Evolutionary conservation across 306 rosid species (phyloP), one percentile per base, ranked within the genome.

Genomic region (Parietaria judaica): DNA sequence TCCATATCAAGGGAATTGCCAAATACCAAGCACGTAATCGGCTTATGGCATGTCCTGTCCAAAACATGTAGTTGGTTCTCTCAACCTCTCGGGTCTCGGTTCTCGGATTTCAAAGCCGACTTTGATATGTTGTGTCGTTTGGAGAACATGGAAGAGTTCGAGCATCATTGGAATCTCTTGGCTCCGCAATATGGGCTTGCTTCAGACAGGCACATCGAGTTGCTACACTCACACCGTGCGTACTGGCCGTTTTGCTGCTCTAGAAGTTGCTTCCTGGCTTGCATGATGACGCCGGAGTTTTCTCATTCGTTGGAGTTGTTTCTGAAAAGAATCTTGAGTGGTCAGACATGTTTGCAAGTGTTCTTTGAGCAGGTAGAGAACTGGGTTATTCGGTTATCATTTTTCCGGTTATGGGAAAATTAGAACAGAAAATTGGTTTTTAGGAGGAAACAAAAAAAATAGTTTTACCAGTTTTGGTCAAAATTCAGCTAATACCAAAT

Each of bases 11-110:
- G 71, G 66, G 84, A 80, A 73, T 76, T 78, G 60, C 75, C 86
- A 14, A 67, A 71, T 64, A 70, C 89, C 4, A 84, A 78, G 78
- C 89, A 84, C 17, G 86, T 80, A 36, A 56, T 84, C 36, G 65
- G 76, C 31, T 46, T 63, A 58, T 84, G 84, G 82, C 84, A 78
- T 66, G 70, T 84, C 72, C 61, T 80, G 49, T 80, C 89, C 69
- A 84, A 84, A 69, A 44, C 80, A 67, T 68, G 86, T 48, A 78
- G 79, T 71, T 84, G 86, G 89, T 84, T 84, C 69, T 75, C 82
- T 36, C 41, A 70, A 63, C 76, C 72, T 60, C 80, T 80, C 37
- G 84, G 89, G 44, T 54, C 77, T 14, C 76, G 70, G 66, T 80
- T 72, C 69, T 57, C 54, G 50, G 83, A 75, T 45, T 84, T 84